Base-by-base conservation (phyloP, 1,139 yeast species). In the Candida freyschussii region DNA sequence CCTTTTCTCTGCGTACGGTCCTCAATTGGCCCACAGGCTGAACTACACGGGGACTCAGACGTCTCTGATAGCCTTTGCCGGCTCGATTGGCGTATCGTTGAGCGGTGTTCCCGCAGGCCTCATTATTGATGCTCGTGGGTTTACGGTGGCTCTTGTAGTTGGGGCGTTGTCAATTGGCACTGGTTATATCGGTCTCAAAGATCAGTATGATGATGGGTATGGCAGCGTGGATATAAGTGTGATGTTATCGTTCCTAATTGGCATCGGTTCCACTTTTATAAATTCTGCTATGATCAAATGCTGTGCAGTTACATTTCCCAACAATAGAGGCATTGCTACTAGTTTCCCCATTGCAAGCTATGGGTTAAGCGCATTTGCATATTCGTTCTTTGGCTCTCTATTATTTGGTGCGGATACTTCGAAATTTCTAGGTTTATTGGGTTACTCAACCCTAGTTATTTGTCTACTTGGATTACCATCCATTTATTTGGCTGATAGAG, bases 311-410 rank as follows among this genome's bases (percentile, higher is more conserved):
- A 60, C 65, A 17, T 73, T 72, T 45, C 82, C 82, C 2, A 62
- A 68, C 32, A 63, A 70, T 23, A 54, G 77, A 39, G 82, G 82
- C 1, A 64, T 75, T 10, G 80, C 81, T 7, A 73, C 81, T 1
- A 68, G 78, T 2, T 60, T 75, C 30, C 81, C 82, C 1, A 60
- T 74, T 41, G 75, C 81, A 3, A 57, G 73, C 26, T 74, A 72
- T 48, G 82, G 82, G 0, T 58, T 74, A 14, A 72, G 78, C 60
- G 82, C 81, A 2, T 60, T 74, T 46, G 64, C 73, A 33, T 75
- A 66, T 43, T 72, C 80, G 1, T 63, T 66, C 2, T 48, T 69
- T 17, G 77, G 74, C 0, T 59, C 71, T 11, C 41, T 59, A 13
- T 64, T 72, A 42, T 74, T 53, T 43, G 70, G 75, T 1, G 75